Evolutionary conservation across 2,329 filamentous ascomycete species (phyloP).

Genomic region (Aspergillus sp.): DNA sequence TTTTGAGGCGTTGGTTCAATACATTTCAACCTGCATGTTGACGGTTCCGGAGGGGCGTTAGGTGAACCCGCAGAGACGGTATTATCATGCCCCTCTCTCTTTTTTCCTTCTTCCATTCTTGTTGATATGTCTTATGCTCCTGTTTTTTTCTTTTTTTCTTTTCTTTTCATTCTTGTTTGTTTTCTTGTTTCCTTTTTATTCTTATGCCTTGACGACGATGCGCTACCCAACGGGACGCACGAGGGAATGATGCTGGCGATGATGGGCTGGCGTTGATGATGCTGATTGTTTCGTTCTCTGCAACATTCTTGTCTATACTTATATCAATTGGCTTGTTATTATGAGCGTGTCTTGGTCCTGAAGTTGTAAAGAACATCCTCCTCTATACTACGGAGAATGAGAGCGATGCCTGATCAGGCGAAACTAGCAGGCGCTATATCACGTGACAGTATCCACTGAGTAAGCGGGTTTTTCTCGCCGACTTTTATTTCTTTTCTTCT

Average conservation of each 20-base stretch:
- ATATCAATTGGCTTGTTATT: not conserved
- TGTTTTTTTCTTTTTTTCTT: not conserved
- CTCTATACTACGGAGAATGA: no score
- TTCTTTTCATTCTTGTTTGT: not conserved
- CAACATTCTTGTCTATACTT: not conserved
- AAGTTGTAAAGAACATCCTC: no score
- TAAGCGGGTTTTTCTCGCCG: no score
- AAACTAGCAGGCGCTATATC: no score
- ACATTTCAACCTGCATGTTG: slow-evolving; percentile 19
- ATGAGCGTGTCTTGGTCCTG: no score
- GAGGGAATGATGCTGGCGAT: not conserved
- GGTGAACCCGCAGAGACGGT: slow-evolving; percentile 2
- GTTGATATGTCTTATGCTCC: slow-evolving; percentile 5
- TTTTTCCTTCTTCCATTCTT: slow-evolving; percentile 1
- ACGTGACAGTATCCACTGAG: no score
- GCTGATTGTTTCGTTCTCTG: not conserved
- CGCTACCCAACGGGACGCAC: not conserved
- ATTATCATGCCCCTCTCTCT: slow-evolving; percentile 8
- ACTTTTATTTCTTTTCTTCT: no score
- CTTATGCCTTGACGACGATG: not conserved
- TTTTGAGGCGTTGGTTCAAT: slow-evolving; percentile 2
- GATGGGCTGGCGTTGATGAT: not conserved
- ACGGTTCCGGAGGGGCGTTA: slow-evolving; percentile 13
- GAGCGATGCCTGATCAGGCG: no score
- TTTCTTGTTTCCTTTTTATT: not conserved